Evolutionary conservation across 768 basidiomycete genomes (phyloP), one percentile per base, ranked within the genome.

Genomic region (Tulasnella sp.): DNA sequence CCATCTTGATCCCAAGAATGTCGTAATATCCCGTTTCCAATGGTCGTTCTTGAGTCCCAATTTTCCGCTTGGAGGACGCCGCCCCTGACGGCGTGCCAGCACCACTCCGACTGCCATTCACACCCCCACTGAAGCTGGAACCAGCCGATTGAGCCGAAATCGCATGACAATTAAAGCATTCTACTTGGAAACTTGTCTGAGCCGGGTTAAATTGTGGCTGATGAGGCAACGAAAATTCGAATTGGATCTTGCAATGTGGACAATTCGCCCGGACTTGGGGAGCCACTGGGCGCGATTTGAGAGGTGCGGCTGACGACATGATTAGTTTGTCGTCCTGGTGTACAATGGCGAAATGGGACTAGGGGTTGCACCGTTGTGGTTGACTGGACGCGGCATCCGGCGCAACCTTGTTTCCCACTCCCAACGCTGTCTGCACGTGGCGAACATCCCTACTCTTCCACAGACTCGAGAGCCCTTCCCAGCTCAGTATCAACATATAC

Each of bases 21-120:
- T 94, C 89, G 64, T 93, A 94, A 69, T 92, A 93, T n/a, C 77
- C 82, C 0, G 85, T 91, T 65, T 94, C 90, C 35, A 94, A 71
- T 5, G 90, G 91, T 54, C 80, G 76, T 60, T 89, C 87, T 67
- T 92, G 87, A 15, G 89, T 87, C 1, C 89, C 89, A 61, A 90
- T 88, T 74, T 86, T 88, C 59, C 89, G 72, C 8, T 80, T 77
- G 66, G 77, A 82, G 48, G 57, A 56, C 42, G 42, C 50, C 77
- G 67, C 14, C 59, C 45, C 37, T 21, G 50, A 36, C 19, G 50
- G 32, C 29, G 21, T 21, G 14, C 34, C 41, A 21, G 55, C 14
- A 0, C 42, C 19, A 32, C 46, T 15, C 31, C 21, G 29, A 15
- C 17, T 32, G 6, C 23, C 48, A 43, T 43, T 43, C 41, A 25